Evolutionary conservation across 1,284 basidiomycete genomes (phyloP), one percentile per base, ranked within the genome.

Genomic region (Sporisorium graminicola): DNA sequence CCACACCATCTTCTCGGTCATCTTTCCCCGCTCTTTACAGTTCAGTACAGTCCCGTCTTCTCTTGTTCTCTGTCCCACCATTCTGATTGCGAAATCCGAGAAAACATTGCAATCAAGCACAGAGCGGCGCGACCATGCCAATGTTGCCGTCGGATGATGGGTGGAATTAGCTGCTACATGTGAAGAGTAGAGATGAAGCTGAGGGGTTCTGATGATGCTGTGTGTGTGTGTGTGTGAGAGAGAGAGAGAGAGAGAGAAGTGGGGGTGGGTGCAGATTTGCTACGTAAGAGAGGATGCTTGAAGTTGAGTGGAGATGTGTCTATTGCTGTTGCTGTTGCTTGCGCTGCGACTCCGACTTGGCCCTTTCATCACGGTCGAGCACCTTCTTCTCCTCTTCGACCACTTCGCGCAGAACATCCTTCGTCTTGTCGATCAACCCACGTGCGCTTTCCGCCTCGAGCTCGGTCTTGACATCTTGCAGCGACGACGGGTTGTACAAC

Each of bases 321-420:
- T 49, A 24, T 13, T 49, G 57, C 29, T 60, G 42, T 33, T 63
- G 70, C 18, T 74, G 65, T 12, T 63, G 64, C 29, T 74, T 66
- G 57, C 40, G 51, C 10, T 67, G 22, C 12, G 31, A 22, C 16
- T 71, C 67, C 3, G 51, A 43, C 14, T 67, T 64, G 44, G 52
- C 18, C 27, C 43, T 58, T 37, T 71, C 59, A 12, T 67, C 62
- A 16, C 68, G 47, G 18, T 26, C 24, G 22, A 71, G 33, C 13
- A 76, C 65, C 62, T 71, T 72, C 44, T 79, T 80, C 49, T 80
- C 80, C 43, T 79, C 69, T 31, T 79, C 69, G 26, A 81, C 78
- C 12, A 83, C 80, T 29, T 79, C 73, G 5, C 76, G 37, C 18
- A 83, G 62, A 0, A 83, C 79, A 26, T 80, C 80, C 42, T 65